Base-by-base conservation (phyloP, 164 flowering plant genomes). In the Sextonia rubra region DNA sequence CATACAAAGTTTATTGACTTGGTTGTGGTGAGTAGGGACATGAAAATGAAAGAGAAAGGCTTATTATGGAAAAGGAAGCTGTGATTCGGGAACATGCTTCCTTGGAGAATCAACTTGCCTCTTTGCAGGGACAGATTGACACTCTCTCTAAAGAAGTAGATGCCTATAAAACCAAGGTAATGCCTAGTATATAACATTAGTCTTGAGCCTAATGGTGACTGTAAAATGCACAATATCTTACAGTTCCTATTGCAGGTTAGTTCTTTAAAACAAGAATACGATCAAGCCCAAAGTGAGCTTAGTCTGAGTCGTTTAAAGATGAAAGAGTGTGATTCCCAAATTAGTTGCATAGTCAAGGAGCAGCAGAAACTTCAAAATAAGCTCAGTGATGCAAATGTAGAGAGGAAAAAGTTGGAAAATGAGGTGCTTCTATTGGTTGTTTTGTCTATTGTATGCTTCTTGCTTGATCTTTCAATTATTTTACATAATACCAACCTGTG, bases 61-160 rank as follows among this genome's bases (percentile, higher is more conserved):
- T 96, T 66, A 70, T 90, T 60, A 88, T 96, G 99, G 95, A 96
- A 78, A 88, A 80, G 86, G 99, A 96, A 82, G 98, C 93, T 61
- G 83, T 84, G n/a, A 71, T 80, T 56, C 78, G 84, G 76, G 99
- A 96, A 77, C 84, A 66, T 8, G 79, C 85, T 60, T 84, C 94
- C 49, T 70, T 88, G 81, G 94, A 90, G 81, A 79, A 82, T 77
- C 95, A 96, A 71, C 76, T 91, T 75, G 83, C 69, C 71, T 77
- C 82, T 68, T 73, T 87, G 67, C 78, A 81, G 70, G 74, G 73
- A 58, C 97, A 88, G 80, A 89, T 89, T 64, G 67, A 77, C 44
- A 69, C 61, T 78, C 89, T 96, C 37, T 69, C 72, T 23, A 77
- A 77, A 15, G 98, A 91, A 83, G 81, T 92, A 49, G 86, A 89